These are phyloP conservation scores for Fraxinus quadrangulata DNA, from an alignment of 257 asterid genomes.

Conservation along the genomic window DNA sequence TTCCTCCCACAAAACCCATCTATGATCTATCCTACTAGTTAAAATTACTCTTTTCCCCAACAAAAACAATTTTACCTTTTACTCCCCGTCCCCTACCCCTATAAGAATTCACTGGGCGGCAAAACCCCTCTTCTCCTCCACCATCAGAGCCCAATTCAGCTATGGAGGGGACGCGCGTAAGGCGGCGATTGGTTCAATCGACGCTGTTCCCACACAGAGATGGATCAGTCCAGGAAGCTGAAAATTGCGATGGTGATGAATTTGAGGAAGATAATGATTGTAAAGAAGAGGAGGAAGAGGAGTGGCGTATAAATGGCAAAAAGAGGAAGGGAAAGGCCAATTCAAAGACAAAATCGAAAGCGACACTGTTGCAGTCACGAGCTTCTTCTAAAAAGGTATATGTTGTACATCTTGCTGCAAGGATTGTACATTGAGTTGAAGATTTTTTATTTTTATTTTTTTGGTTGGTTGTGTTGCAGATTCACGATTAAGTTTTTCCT, in stretches of 20 bases:
- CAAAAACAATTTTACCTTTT: constrained; percentile 15
- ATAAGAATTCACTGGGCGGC: constrained; percentile 13
- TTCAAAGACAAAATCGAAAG: constrained; percentile 37
- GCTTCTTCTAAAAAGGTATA: constrained; percentile 55
- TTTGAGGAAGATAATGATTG: constrained; percentile 25
- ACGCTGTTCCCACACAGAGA: constrained; percentile 62
- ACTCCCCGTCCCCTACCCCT: constrained; percentile 8
- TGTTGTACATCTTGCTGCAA: constrained; percentile 11
- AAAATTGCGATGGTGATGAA: constrained; percentile 25
- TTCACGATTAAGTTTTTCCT: neutral
- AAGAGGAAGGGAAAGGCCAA: constrained; percentile 42
- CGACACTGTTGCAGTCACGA: constrained; percentile 30
- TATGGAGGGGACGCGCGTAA: constrained; percentile 44
- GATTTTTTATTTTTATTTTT: neutral
- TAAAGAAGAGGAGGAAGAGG: constrained; percentile 45
- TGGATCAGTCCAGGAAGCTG: constrained; percentile 34
- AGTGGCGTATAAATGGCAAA: constrained; percentile 42
- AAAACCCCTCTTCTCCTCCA: constrained; percentile 27
- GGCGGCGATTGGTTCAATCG: constrained; percentile 71
- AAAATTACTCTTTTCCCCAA: constrained; percentile 9
- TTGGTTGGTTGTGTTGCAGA: neutral
- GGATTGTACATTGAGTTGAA: constrained; percentile 5
- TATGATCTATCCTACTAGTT: neutral
- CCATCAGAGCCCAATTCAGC: constrained; percentile 33
- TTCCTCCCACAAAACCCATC: neutral